Base-by-base conservation (phyloP, 345 rosid genomes). In the Euphorbia pulcherrima region DNA sequence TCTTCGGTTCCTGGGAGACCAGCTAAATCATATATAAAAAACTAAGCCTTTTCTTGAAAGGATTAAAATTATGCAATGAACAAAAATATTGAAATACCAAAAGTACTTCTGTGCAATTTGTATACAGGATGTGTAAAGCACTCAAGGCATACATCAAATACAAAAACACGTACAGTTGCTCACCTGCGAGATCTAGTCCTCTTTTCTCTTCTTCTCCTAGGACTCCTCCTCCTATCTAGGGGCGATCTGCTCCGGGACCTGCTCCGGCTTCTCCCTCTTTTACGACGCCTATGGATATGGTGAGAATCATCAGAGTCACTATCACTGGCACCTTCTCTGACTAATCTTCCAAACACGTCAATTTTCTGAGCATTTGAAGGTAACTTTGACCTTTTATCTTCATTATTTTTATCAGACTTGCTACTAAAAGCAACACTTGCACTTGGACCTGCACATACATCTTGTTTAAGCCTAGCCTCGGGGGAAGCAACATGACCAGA, bases 291-390 rank as follows among this genome's bases (percentile, higher is more conserved):
- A 63, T 75, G 59, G 33, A 46, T 27, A 67, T 72, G 44, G 35
- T 0, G 62, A 30, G 63, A 76, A 74, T 85, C 86, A 64, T 87
- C 86, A 23, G 86, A 82, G 44, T 87, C 87, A 72, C 87, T 85
- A 28, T 83, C 89, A 79, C 83, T 85, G 55, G 58, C 82, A 77
- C 78, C 85, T 70, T 87, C 71, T 68, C 82, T 79, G 57, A 79
- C 67, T 72, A 83, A 69, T 71, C 92, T 83, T 65, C 92, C 89
- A 80, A 83, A 87, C 68, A 77, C 71, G 73, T 87, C 89, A 47
- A 83, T 79, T 75, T 80, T 80, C 20, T 17, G 68, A n/a, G 74
- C 63, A 80, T 72, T 65, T 64, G 78, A 59, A 72, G 69, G 67
- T 54, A 68, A 60, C n/a, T 59, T 74, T 61, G 60, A 13, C 40